Evolutionary conservation across 306 rosid genomes (phyloP), one percentile per base, ranked within the genome.

Genomic region (Castanopsis chinensis): DNA sequence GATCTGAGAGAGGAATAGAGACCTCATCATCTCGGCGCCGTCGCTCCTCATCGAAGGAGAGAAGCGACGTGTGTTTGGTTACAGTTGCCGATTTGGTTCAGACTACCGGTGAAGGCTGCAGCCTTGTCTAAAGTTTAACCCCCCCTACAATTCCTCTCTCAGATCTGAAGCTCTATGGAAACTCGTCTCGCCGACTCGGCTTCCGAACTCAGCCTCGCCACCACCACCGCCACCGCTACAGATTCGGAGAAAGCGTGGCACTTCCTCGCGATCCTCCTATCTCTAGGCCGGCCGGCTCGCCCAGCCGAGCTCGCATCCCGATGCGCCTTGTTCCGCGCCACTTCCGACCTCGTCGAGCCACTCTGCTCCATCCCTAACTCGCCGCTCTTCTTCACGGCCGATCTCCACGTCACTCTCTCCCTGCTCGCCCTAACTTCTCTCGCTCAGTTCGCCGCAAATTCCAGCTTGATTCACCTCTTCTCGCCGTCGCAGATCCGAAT

Each of bases 371-470:
- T 81, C 23, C 76, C 88, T 6, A 33, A 33, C 65, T 89, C 90
- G 3, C 96, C 90, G 35, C 57, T 55, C 80, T 77, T 58, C 27
- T 43, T 91, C n/a, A 70, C 82, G n/a, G 20, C 17, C 3, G 71
- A 83, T 54, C 89, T 88, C 5, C 59, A 77, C 11, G 75, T 87
- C 1, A 76, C 43, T 0, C 82, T 86, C 37, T 91, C 93, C 14
- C 41, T 69, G 0, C 32, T n/a, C 3, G 86, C 89, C 11, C 37
- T 71, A 25, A 63, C 23, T 7, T 82, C 86, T 59, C 32, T 87
- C 10, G 79, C 69, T 0, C 19, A 60, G 28, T 78, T 81, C 43
- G 15, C 72, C 15, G 74, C 75, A 17, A 19, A 7, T 14, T 32
- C 82, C 27, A 65, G 20, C 41, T 59, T 55, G 20, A 28, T 49